Evolutionary conservation across 345 rosid genomes (phyloP), one percentile per base, ranked within the genome.

Genomic region (Salix arbutifolia): DNA sequence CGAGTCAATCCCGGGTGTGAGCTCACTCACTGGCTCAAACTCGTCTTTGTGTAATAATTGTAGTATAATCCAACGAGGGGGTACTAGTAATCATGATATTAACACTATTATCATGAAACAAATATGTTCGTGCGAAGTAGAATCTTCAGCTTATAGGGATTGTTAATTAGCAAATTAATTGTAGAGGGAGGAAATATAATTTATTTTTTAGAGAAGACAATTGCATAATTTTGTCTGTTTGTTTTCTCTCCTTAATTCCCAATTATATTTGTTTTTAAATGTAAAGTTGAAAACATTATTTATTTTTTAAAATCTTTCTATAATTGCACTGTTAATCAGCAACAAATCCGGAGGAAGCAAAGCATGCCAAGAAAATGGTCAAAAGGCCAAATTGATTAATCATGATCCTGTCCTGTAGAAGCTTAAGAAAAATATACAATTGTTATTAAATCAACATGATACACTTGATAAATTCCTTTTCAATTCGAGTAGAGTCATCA

Each of bases 81-180:
- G 90, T 62, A 84, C 81, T 70, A 65, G 53, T 72, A 80, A 84
- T 78, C 79, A 74, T 83, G 73, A 42, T 3, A 13, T 82, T 74
- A 81, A 80, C 67, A 73, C 79, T 26, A 56, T 77, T 33, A 83
- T 92, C 71, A 89, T 79, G 93, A 89, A 83, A 86, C 84, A 83
- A 73, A 85, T 92, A 56, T 93, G 98, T 89, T 84, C 90, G 26
- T 66, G 78, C 70, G 89, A 90, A 69, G 74, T 76, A 61, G 91
- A 86, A 79, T 90, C 89, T 71, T 83, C 85, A 76, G 92, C 91
- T 21, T 92, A 93, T 83, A 91, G 60, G 69, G 90, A 90, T 75
- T 93, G 96, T 46, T 38, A 25, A 48, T 21, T 88, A 88, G 80
- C 37, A 44, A 46, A 60, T 38, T 25, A 44, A 40, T 10, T 3